Conservation (phyloP, 164 flowering plant genomes). For the Aristolochia fimbriata region DNA sequence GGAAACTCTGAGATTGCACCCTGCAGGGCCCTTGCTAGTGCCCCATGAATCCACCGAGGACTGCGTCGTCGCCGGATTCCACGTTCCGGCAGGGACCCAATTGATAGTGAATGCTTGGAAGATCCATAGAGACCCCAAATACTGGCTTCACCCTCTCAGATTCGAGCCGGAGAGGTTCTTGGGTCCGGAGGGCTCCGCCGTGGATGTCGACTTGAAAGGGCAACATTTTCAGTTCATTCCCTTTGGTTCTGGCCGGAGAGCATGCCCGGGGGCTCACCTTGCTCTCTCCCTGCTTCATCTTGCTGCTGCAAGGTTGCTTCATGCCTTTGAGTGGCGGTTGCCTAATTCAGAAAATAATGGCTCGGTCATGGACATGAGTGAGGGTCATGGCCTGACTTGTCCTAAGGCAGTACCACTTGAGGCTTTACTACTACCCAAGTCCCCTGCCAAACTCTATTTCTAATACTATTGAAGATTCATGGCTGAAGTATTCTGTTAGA, state of each 20-base stretch:
- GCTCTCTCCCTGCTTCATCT: constrained; percentile 6
- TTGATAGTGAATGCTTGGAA: constrained; percentile 3
- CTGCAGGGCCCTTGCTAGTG: constrained; percentile 14
- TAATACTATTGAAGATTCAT: no score
- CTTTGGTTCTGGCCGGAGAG: constrained; percentile 7
- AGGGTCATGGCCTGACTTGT: neutral
- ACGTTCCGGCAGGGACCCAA: constrained; percentile 7
- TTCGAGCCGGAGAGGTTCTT: constrained; percentile 5
- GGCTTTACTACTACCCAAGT: neutral
- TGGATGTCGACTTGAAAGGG: constrained; percentile 6
- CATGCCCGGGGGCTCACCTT: constrained; percentile 6
- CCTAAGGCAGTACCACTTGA: constrained; percentile 1
- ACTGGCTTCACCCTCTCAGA: neutral
- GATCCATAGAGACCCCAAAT: constrained; percentile 1
- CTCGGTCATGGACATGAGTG: neutral
- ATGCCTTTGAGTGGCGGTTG: neutral
- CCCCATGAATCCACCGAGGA: constrained; percentile 32
- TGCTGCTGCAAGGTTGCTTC: constrained; percentile 3
- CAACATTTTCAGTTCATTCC: constrained; percentile 5
- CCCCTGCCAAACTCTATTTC: neutral
- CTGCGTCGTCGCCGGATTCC: constrained; percentile 25
- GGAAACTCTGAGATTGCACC: constrained; percentile 34
- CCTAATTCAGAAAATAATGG: neutral
- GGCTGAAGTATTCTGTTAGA: no score
- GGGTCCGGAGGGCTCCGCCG: neutral